Base-by-base conservation (phyloP, 148 eudicot species). In the Cornus controversa region DNA sequence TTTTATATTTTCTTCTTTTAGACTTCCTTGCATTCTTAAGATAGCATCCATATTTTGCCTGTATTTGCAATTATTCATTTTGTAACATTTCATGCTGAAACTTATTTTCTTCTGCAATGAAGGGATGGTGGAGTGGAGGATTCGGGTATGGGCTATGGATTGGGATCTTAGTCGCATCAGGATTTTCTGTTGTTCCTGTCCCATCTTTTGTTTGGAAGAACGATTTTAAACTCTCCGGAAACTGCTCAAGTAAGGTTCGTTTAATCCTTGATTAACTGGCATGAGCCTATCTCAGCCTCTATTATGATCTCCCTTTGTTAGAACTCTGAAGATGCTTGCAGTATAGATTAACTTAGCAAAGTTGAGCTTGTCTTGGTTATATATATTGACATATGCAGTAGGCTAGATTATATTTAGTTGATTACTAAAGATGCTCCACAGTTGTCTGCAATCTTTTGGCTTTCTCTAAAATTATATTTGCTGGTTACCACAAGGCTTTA, bases 91-190 rank as follows among this genome's bases (percentile, higher is more conserved):
- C 34, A 70, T 77, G 62, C 34, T 74, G 73, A 53, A 54, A 57
- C 67, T 76, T 74, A 63, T 77, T 75, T 82, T 77, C 58, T 78
- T 72, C 74, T 84, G 83, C 75, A 83, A 80, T 82, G 66, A 84
- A 94, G 98, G 98, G 98, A 76, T 94, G 98, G 97, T 90, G 93
- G 93, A 86, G 95, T 72, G 93, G 94, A 73, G 98, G 98, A 87
- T 94, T 90, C 85, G 88, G 89, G 71, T 94, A 94, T 79, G 98
- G 98, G 66, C 70, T 92, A 75, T 94, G 98, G 98, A 89, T 94
- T 58, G 98, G 98, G 13, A 70, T 86, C 70, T 80, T 92, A 78
- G 95, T 94, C 84, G 94, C 99, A 63, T 96, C 99, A 10, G 98
- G 97, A 72, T 88, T 91, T 82, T 89, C 97, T 68, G 98, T 96